Evolutionary conservation across 1,139 yeast genomes (phyloP).

Genomic region (Candida pseudocylindracea): DNA sequence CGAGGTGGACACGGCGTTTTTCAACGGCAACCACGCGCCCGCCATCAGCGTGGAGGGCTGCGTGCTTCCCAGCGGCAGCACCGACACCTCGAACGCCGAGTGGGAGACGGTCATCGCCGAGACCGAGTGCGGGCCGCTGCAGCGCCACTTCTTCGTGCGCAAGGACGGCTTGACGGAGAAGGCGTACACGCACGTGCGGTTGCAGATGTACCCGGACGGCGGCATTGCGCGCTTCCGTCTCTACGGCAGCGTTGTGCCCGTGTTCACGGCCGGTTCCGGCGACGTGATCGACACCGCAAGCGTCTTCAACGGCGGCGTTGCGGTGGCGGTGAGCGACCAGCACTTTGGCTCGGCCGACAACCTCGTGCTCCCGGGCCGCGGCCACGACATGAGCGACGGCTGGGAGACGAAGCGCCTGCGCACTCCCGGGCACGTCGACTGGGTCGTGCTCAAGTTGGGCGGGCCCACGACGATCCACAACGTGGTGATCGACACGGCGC

Average conservation of each 20-base stretch:
- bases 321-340: constrained; percentile 64
- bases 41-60: constrained; percentile 68
- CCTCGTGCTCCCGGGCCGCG: constrained; percentile 77
- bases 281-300: constrained; percentile 52
- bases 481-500: constrained; percentile 73
- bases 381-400: constrained; percentile 92
- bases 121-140: constrained; percentile 72
- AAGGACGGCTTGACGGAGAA: constrained; percentile 24
- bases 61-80: constrained; percentile 7
- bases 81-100: constrained; percentile 8
- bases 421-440: constrained; percentile 63
- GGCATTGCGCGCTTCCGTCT: constrained; percentile 89
- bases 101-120: constrained; percentile 59
- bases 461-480: constrained; percentile 30
- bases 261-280: constrained; percentile 22
- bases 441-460: constrained; percentile 73
- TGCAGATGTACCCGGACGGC: constrained; percentile 92
- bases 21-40: constrained; percentile 92
- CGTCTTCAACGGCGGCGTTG: constrained; percentile 77
- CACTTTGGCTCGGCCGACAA: constrained; percentile 87
- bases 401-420: constrained; percentile 96
- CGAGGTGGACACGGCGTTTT: constrained; percentile 82
- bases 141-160: constrained; percentile 61
- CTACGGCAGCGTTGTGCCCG: constrained; percentile 62
- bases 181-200: constrained; percentile 56